Evolutionary conservation across 176 grass and related monocot species (phyloP).

Genomic region (Cenchrus fungigraminus): DNA sequence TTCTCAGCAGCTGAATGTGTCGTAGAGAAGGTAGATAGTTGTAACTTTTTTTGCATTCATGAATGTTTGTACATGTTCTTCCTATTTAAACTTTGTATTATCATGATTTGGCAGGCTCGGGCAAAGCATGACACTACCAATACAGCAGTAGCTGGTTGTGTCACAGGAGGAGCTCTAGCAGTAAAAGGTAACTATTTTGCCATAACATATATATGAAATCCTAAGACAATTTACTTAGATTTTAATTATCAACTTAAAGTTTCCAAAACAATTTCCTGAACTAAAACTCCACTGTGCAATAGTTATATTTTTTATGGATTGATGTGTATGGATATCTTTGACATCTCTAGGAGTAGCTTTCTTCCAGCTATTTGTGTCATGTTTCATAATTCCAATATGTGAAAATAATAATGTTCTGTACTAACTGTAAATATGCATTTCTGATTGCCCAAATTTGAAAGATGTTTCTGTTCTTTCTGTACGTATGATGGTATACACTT

Average conservation of each 20-base stretch:
- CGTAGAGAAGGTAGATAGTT: conserved; percentile 68
- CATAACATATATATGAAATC: background rate
- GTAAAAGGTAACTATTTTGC: conserved; percentile 63
- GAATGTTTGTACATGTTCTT: conserved; percentile 4
- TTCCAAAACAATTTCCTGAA: conserved; percentile 27
- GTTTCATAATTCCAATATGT: conserved; percentile 14
- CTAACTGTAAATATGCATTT: conserved; percentile 20
- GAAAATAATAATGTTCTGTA: conserved; percentile 1
- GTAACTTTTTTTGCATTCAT: background rate
- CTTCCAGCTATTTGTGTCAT: background rate
- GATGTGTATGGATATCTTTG: background rate
- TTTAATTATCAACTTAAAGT: background rate
- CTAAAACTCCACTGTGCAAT: background rate
- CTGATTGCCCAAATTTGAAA: background rate
- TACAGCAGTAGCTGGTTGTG: conserved; percentile 83
- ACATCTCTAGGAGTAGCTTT: conserved; percentile 1
- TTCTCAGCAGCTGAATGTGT: conserved; percentile 95
- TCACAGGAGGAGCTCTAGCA: conserved; percentile 87
- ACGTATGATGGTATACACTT: background rate
- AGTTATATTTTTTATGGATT: background rate
- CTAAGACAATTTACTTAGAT: background rate
- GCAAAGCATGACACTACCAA: conserved; percentile 96
- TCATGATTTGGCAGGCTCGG: conserved; percentile 56
- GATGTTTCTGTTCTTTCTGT: background rate
- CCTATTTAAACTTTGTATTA: conserved; percentile 28